These are phyloP conservation scores for Biscogniauxia sp. DNA, from an alignment of 2,329 filamentous ascomycete genomes.

Conservation along the genomic window DNA sequence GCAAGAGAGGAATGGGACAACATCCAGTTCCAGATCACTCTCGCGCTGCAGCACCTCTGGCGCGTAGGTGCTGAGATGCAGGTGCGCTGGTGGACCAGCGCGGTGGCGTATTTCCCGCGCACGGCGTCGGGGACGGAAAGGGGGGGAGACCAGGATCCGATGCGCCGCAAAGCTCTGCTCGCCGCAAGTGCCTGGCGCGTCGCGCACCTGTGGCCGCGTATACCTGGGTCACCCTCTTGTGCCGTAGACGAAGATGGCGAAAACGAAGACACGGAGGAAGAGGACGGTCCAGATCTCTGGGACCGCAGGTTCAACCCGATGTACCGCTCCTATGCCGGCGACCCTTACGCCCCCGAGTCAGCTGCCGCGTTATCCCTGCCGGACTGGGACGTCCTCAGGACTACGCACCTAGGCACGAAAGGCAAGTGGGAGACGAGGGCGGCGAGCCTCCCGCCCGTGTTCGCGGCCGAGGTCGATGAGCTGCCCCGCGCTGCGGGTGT, in stretches of 20 bases:
- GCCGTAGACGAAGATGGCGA: slow-evolving; percentile 27
- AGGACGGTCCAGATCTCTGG: slow-evolving; percentile 63
- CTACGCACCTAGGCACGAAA: neutral
- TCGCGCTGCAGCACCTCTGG: slow-evolving; percentile 88
- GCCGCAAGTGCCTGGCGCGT: slow-evolving; percentile 48
- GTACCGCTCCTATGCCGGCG: slow-evolving; percentile 42
- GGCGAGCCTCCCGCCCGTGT: slow-evolving; percentile 59
- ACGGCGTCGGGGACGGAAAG: slow-evolving; percentile 14
- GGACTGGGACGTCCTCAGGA: slow-evolving; percentile 46
- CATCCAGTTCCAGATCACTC: slow-evolving; percentile 58
- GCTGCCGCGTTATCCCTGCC: slow-evolving; percentile 41
- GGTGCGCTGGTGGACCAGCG: slow-evolving; percentile 72
- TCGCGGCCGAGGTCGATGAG: slow-evolving; percentile 71
- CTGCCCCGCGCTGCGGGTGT: slow-evolving; percentile 72
- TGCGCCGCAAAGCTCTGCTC: slow-evolving; percentile 37
- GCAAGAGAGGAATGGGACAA: slow-evolving; percentile 26
- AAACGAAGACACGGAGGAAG: slow-evolving; percentile 49
- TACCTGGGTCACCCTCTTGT: slow-evolving; percentile 10
- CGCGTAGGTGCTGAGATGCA: slow-evolving; percentile 72
- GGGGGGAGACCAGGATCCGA: slow-evolving; percentile 5
- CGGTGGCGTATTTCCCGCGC: slow-evolving; percentile 68
- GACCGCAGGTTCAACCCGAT: slow-evolving; percentile 58
- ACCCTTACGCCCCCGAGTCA: slow-evolving; percentile 14
- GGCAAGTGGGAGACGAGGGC: slow-evolving; percentile 24
- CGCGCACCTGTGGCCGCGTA: slow-evolving; percentile 36